phyloP scores from a whole-genome alignment of 768 basidiomycete species.

The Gloeopeniophorella convolvens region DNA sequence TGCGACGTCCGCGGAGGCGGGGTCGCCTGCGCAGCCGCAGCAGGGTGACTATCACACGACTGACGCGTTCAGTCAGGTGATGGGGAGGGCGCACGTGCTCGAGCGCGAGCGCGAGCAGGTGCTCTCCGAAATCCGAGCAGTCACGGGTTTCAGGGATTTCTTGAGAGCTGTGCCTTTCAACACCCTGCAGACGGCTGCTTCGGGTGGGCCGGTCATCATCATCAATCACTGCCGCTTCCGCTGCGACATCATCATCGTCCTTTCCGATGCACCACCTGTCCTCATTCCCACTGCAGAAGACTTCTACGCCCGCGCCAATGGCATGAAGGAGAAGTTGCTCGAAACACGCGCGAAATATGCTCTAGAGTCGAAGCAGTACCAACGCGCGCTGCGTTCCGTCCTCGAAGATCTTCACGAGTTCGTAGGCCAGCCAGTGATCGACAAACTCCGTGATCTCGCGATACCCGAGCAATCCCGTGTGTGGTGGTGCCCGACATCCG shows the following conservation, averaged over 20 bases:
- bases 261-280: neutral
- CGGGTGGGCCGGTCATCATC: conserved; percentile 7
- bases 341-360: neutral
- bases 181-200: neutral
- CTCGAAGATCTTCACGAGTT: conserved; percentile 8
- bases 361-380: neutral
- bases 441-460: neutral
- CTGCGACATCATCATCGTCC: conserved; percentile 13
- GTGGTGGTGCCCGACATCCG: conserved; percentile 20
- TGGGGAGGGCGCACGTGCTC: neutral
- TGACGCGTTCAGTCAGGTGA: neutral
- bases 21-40: neutral
- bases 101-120: neutral
- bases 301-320: neutral
- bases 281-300: conserved; percentile 2
- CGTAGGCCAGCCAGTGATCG: conserved; percentile 5
- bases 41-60: neutral
- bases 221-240: conserved; percentile 6
- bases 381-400: neutral
- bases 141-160: conserved; percentile 3
- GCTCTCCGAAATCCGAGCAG: neutral
- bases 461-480: conserved; percentile 10
- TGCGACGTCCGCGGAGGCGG: neutral
- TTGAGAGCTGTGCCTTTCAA: conserved; percentile 1
- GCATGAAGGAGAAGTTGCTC: neutral